A percentile compares a stretch with the other conserved stretches of the same genome.
phyloP scores from a whole-genome alignment of 1,284 basidiomycete species.

The Earliella scabrosa region DNA sequence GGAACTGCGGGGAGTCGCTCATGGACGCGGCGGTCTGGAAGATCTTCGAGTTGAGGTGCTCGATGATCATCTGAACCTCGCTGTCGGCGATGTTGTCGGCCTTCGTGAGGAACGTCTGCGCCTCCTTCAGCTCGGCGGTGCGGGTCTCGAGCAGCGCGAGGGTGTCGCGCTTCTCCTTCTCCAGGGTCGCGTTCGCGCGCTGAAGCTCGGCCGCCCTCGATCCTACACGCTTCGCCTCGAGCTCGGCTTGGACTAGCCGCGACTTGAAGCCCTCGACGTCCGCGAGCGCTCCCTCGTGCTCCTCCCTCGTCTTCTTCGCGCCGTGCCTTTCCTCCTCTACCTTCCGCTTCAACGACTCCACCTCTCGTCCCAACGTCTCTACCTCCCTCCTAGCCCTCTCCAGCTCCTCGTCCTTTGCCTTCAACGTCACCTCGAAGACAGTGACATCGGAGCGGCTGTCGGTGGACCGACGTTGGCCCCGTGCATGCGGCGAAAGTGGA shows the following conservation, averaged over 20 bases:
- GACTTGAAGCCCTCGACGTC: not conserved
- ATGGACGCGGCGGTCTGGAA: slow-evolving; percentile 52
- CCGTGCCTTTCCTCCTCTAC: not conserved
- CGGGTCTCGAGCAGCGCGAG: slow-evolving; percentile 42
- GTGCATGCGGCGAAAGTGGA: not conserved
- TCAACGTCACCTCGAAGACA: not conserved
- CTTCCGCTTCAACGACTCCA: not conserved
- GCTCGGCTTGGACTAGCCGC: slow-evolving; percentile 1
- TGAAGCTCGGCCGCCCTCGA: slow-evolving; percentile 10
- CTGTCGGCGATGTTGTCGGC: slow-evolving; percentile 48
- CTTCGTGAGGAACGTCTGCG: slow-evolving; percentile 50
- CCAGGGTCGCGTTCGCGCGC: slow-evolving; percentile 4
- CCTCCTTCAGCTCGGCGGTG: slow-evolving; percentile 48
- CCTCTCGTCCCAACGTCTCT: not conserved
- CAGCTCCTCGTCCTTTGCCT: not conserved
- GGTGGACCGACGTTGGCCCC: not conserved
- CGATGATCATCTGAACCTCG: slow-evolving; percentile 50
- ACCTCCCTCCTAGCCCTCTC: not conserved
- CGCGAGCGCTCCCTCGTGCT: not conserved
- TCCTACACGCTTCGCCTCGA: not conserved
- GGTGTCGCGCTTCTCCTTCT: slow-evolving; percentile 14
- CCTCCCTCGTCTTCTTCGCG: not conserved
- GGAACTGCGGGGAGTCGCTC: slow-evolving; percentile 37
- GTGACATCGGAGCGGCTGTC: not conserved
- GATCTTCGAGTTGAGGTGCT: slow-evolving; percentile 53